Base-by-base conservation (phyloP, 805 yeast genomes). In the Starmera caribaea region DNA sequence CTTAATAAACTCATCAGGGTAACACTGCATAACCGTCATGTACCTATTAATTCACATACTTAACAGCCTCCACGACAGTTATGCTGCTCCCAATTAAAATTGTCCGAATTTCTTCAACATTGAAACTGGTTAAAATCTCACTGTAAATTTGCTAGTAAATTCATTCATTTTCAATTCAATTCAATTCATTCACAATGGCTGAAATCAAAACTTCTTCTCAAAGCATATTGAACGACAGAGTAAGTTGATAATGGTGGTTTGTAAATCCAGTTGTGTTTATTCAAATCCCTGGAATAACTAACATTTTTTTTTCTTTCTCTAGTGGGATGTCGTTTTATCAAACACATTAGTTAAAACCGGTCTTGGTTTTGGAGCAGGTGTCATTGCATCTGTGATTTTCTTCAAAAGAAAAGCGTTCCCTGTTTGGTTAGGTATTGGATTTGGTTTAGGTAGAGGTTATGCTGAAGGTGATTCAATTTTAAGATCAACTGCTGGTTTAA, bases 391-490 rank as follows among this genome's bases (percentile, higher is more conserved):
- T 8, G 94, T 89, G 34, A 65, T 92, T 44, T 66, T 92, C 42
- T 92, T 92, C 72, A 86, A 74, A 63, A 85, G 97, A 72, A 80
- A 97, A 65, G 74, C 96, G 9, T 92, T 88, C 79, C 98, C 98
- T 40, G 97, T 90, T 34, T 89, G 97, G 95, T 65, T 90, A 45
- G 98, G 98, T 49, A 67, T 88, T 48, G 99, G 99, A 31, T 90
- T 92, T 55, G 99, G 99, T 50, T 74, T 89, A 46, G 99, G 99
- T 49, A 82, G 96, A 70, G 96, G 96, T 40, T 92, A 88, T 65
- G 79, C 97, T 45, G 99, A 92, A 69, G 98, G 97, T 45, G 97
- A 92, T 58, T 94, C 97, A 45, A 83, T 89, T 41, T 90, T 92
- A 75, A 81, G 97, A 68, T 74, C 86, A 12, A 68, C 72, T 41